phyloP scores from a whole-genome alignment of 2,329 filamentous ascomycete species.

The Ceratocystis diversiconidia region DNA sequence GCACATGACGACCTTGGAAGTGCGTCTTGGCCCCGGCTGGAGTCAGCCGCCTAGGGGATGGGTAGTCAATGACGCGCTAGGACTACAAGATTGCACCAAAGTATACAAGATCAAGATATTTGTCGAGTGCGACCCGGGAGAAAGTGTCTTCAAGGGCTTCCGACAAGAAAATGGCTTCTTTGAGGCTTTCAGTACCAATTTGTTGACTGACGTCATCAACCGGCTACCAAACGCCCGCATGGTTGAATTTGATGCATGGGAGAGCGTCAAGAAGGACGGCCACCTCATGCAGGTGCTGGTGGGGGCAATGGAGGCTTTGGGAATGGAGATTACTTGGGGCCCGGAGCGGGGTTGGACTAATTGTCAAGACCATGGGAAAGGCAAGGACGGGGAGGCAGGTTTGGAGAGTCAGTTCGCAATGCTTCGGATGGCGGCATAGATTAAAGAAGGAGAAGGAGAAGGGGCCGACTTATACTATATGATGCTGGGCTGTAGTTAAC shows the following conservation, averaged over 20 bases:
- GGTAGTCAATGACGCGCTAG: constrained; percentile 51
- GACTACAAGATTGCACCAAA: constrained; percentile 46
- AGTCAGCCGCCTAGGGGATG: constrained; percentile 54
- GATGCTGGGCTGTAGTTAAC: too few species aligned
- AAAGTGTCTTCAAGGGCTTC: constrained; percentile 53
- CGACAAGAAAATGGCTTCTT: constrained; percentile 53
- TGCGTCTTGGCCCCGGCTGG: constrained; percentile 62
- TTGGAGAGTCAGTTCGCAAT: constrained; percentile 1
- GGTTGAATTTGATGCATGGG: constrained; percentile 57
- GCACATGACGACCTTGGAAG: constrained; percentile 48
- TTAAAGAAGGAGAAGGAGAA: background rate
- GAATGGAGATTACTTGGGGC: constrained; percentile 50
- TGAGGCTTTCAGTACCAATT: constrained; percentile 46
- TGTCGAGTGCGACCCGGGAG: constrained; percentile 58
- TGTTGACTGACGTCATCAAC: constrained; percentile 43
- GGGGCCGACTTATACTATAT: too few species aligned
- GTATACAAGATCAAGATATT: constrained; percentile 50
- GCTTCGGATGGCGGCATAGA: background rate
- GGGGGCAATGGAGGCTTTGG: constrained; percentile 33
- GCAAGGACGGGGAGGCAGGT: background rate
- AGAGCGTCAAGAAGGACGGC: constrained; percentile 49
- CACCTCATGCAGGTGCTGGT: constrained; percentile 50
- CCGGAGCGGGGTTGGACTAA: constrained; percentile 52
- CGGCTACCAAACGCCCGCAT: constrained; percentile 41
- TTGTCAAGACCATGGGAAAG: constrained; percentile 28